A percentile compares a stretch with the other conserved stretches of the same genome.
These are phyloP conservation scores for Malassezia equina DNA, from an alignment of 1,284 basidiomycete genomes.

Conservation along the genomic window DNA sequence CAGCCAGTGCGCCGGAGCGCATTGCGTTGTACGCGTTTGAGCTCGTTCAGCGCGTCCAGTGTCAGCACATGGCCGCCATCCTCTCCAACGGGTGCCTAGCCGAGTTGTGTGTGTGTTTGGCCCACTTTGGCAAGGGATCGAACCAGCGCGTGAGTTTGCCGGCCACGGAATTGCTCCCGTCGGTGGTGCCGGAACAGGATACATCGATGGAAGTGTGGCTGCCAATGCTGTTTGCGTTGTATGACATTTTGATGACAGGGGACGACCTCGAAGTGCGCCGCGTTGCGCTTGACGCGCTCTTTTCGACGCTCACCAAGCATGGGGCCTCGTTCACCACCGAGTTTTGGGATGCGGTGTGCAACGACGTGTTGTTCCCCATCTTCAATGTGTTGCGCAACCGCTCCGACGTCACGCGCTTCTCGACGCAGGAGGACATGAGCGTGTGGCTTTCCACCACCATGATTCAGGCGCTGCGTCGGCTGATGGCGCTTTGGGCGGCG, in stretches of 20 bases:
- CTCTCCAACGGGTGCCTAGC: conserved; percentile 88
- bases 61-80: conserved; percentile 79
- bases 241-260: conserved; percentile 99
- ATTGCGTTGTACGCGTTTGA: conserved; percentile 92
- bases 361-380: conserved; percentile 94
- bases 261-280: conserved; percentile 93
- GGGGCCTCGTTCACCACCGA: conserved; percentile 75
- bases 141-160: conserved; percentile 95
- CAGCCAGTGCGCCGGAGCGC: conserved; percentile 84
- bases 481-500: conserved; percentile 90
- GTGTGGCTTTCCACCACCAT: conserved; percentile 99
- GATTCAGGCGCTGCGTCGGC: conserved; percentile 91
- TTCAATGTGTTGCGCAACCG: conserved; percentile 83
- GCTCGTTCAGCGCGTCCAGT: conserved; percentile 81
- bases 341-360: conserved; percentile 97
- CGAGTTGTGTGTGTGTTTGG: conserved; percentile 90
- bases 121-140: conserved; percentile 97
- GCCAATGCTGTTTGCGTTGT: conserved; percentile 89
- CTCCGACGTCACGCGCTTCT: conserved; percentile 76
- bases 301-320: conserved; percentile 83
- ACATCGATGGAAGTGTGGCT: conserved; percentile 58
- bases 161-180: conserved; percentile 90
- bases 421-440: conserved; percentile 95
- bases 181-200: conserved; percentile 55
- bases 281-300: conserved; percentile 79